Base-by-base conservation (phyloP, 306 rosid genomes). In the Citrullus amarus region DNA sequence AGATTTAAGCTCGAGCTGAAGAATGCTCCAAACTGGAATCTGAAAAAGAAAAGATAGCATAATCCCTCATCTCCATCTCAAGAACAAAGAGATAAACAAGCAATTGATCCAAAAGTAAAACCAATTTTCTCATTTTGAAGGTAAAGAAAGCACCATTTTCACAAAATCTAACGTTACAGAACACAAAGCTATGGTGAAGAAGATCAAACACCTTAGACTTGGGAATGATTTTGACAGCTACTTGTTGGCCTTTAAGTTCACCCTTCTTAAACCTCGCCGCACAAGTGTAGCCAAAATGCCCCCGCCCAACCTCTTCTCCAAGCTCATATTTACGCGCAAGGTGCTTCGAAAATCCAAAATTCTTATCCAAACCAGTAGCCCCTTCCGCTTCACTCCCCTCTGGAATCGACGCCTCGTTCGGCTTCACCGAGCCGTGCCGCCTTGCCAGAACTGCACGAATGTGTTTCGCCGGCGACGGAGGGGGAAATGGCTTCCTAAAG, bases 381-480 rank as follows among this genome's bases (percentile, higher is more conserved):
- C 51, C 85, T 65, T 86, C 95, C 10, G 78, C 86, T 75, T 89
- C 97, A 51, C 85, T 81, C 25, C 96, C 95, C 73, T 88, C 95
- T 9, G 98, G 90, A 54, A 88, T 87, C 30, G 88, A 25, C 6
- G 89, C 88, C 72, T 81, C 97, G 61, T 90, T 94, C 51, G 93
- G 94, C 90, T 92, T 94, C 81, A 90, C 96, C 4, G 93, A 84
- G 18, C 93, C 97, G 1, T 90, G 96, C 38, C 98, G 84, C 69
- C 98, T 82, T 6, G 96, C 94, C 25, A 94, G 73, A 66, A 88
- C 77, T 6, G 98, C 93, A 79, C 80, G 79, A 46, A 94, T 89
- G 50, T 92, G 98, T 89, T 94, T 94, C 43, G 98, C 98, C 79
- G 98, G 98, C 1, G 98, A 94, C 7, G 96, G 96, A 1, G 98